Conservation (phyloP, 208 protist genomes). For the Strigomonas culicis region DNA sequence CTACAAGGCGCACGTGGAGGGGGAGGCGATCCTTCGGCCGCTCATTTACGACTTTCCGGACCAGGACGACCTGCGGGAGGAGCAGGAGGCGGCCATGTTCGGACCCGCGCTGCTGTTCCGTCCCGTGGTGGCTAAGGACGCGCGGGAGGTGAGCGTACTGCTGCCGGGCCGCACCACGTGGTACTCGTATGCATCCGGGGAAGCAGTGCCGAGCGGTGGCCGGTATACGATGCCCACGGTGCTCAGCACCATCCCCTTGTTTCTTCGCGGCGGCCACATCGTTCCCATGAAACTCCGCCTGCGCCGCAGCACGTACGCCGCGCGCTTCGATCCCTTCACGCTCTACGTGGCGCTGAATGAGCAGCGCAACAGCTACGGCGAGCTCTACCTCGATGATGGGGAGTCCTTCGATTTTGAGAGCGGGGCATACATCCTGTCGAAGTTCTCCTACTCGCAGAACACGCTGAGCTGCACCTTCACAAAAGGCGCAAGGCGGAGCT, state of each 20-base stretch:
- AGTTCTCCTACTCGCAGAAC: slow-evolving; percentile 41
- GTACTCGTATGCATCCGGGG: slow-evolving; percentile 70
- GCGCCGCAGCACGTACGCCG: slow-evolving; percentile 76
- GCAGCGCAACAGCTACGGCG: slow-evolving; percentile 53
- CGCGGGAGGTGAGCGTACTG: slow-evolving; percentile 44
- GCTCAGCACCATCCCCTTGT: slow-evolving; percentile 90
- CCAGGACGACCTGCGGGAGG: slow-evolving; percentile 74
- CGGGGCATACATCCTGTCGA: slow-evolving; percentile 48
- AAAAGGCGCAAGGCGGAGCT: not conserved
- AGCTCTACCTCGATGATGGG: slow-evolving; percentile 79
- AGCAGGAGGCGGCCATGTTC: slow-evolving; percentile 91
- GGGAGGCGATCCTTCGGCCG: slow-evolving; percentile 91
- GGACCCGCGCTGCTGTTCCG: slow-evolving; percentile 87
- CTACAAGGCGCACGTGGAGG: slow-evolving; percentile 73
- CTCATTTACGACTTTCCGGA: slow-evolving; percentile 94
- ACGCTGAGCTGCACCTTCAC: slow-evolving; percentile 26
- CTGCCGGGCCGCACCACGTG: slow-evolving; percentile 71
- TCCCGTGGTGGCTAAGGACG: slow-evolving; percentile 70
- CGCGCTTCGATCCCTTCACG: slow-evolving; percentile 91
- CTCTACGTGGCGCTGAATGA: slow-evolving; percentile 87
- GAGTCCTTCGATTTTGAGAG: slow-evolving; percentile 57
- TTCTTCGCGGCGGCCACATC: slow-evolving; percentile 91
- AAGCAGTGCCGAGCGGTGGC: slow-evolving; percentile 12
- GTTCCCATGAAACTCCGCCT: slow-evolving; percentile 90
- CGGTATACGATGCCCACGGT: slow-evolving; percentile 38